These are phyloP conservation scores for Saccharomyces hybrid DNA, from an alignment of 1,139 yeast genomes.

Conservation along the genomic window DNA sequence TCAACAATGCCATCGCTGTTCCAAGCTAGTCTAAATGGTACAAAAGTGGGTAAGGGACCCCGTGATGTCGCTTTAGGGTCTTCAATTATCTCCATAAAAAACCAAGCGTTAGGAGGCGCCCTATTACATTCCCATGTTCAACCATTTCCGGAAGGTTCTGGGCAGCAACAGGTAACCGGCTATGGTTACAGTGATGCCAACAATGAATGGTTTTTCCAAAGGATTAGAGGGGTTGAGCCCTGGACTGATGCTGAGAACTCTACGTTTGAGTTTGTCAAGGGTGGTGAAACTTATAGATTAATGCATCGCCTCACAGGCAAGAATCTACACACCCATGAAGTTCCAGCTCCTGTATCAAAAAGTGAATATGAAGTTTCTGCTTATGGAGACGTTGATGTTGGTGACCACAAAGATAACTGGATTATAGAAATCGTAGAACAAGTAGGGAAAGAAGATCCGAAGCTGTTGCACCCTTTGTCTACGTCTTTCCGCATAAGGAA, in stretches of 20 bases:
- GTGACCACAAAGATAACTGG: slow-evolving; percentile 94
- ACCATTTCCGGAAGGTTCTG: slow-evolving; percentile 89
- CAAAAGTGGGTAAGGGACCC: slow-evolving; percentile 79
- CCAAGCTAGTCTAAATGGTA: slow-evolving; percentile 86
- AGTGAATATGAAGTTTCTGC: slow-evolving; percentile 80
- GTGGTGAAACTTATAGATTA: slow-evolving; percentile 71
- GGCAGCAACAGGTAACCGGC: slow-evolving; percentile 93
- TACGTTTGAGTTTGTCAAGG: slow-evolving; percentile 50
- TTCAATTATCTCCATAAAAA: slow-evolving; percentile 73
- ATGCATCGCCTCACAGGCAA: slow-evolving; percentile 78
- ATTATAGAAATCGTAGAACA: slow-evolving; percentile 79
- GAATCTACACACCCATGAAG: slow-evolving; percentile 82
- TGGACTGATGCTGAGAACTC: slow-evolving; percentile 42
- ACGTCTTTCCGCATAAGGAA: slow-evolving; percentile 74
- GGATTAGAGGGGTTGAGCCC: slow-evolving; percentile 49
- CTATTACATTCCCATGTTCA: slow-evolving; percentile 95
- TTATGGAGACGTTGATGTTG: slow-evolving; percentile 79
- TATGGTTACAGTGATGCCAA: slow-evolving; percentile 89
- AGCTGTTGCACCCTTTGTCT: slow-evolving; percentile 75
- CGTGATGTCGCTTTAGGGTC: slow-evolving; percentile 76
- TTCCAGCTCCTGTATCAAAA: slow-evolving; percentile 70
- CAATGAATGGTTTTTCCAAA: slow-evolving; percentile 85
- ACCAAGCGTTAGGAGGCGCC: slow-evolving; percentile 91
- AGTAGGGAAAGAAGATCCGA: slow-evolving; percentile 58
- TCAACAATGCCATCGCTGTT: slow-evolving; percentile 95